phyloP scores from a whole-genome alignment of 371 early-diverging fungal genomes.

The Mucor piriformis region DNA sequence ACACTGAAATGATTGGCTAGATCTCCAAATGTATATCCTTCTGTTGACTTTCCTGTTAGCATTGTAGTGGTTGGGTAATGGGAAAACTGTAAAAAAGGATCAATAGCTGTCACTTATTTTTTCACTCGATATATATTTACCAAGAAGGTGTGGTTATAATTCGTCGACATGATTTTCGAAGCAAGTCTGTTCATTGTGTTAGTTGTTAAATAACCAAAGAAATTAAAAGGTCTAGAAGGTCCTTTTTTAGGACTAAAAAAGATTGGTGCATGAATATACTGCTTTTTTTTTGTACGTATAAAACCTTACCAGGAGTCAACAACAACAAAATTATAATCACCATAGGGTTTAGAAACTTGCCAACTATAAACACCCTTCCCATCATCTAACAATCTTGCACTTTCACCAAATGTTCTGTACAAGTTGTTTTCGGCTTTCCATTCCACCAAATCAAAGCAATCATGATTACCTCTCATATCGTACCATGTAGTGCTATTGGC shows the following conservation, averaged over 20 bases:
- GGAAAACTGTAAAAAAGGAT: conserved; percentile 45
- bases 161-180: conserved; percentile 33
- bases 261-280: too few species aligned
- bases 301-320: conserved; percentile 76
- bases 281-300: not conserved
- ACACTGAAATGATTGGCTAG: conserved; percentile 66
- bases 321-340: conserved; percentile 82
- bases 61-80: conserved; percentile 90
- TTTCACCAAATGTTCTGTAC: conserved; percentile 57
- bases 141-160: conserved; percentile 70
- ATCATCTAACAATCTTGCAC: conserved; percentile 43
- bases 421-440: conserved; percentile 67
- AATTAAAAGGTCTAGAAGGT: conserved; percentile 85
- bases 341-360: conserved; percentile 62
- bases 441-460: conserved; percentile 78
- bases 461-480: conserved; percentile 89
- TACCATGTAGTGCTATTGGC: conserved; percentile 61
- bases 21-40: conserved; percentile 64
- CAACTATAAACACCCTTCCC: conserved; percentile 65
- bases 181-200: conserved; percentile 74
- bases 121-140: conserved; percentile 5
- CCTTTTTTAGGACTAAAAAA: conserved; percentile 72
- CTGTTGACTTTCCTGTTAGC: conserved; percentile 65
- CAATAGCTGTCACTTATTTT: not conserved
- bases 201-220: conserved; percentile 84